Percentiles rank a stretch among this genome's conserved stretches.
These are phyloP conservation scores for Suhomyces coccinellae DNA, from an alignment of 1,139 yeast species.

Conservation along the genomic window DNA sequence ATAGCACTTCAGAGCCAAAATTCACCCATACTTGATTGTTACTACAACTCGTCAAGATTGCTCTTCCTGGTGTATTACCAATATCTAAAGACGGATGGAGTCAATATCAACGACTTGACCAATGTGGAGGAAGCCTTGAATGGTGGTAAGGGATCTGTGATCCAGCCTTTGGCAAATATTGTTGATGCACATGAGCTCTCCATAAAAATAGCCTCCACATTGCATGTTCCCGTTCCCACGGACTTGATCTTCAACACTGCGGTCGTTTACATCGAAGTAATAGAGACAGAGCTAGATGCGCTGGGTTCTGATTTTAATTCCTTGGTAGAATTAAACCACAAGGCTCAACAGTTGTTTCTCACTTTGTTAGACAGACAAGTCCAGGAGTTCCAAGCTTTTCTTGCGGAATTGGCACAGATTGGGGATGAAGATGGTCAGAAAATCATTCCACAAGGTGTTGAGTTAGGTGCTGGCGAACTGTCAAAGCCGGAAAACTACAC, in stretches of 20 bases:
- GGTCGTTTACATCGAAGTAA: slow-evolving; percentile 47
- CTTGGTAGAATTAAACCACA: slow-evolving; percentile 20
- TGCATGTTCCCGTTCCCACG: slow-evolving; percentile 23
- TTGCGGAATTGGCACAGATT: slow-evolving; percentile 24
- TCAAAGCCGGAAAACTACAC: slow-evolving; percentile 22
- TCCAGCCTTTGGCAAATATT: slow-evolving; percentile 37
- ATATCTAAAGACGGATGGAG: slow-evolving; percentile 46
- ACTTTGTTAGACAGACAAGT: slow-evolving; percentile 26
- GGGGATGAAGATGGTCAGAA: neutral
- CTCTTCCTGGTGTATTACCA: slow-evolving; percentile 50
- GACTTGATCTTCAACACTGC: slow-evolving; percentile 51
- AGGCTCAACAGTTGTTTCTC: slow-evolving; percentile 21
- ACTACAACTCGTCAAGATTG: slow-evolving; percentile 51
- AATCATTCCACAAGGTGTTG: no score
- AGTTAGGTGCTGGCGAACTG: slow-evolving; percentile 1
- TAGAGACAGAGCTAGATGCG: slow-evolving; percentile 37
- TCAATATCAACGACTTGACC: slow-evolving; percentile 34
- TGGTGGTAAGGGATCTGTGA: slow-evolving; percentile 33
- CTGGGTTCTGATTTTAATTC: slow-evolving; percentile 14
- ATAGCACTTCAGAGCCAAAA: slow-evolving; percentile 20
- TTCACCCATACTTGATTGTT: slow-evolving; percentile 32
- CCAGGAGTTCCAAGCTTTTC: slow-evolving; percentile 28
- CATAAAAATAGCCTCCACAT: slow-evolving; percentile 21
- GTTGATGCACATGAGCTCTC: slow-evolving; percentile 42
- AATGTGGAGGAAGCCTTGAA: slow-evolving; percentile 44